Evolutionary conservation across 345 rosid species (phyloP).

Genomic region (Lenwebbia sp.): DNA sequence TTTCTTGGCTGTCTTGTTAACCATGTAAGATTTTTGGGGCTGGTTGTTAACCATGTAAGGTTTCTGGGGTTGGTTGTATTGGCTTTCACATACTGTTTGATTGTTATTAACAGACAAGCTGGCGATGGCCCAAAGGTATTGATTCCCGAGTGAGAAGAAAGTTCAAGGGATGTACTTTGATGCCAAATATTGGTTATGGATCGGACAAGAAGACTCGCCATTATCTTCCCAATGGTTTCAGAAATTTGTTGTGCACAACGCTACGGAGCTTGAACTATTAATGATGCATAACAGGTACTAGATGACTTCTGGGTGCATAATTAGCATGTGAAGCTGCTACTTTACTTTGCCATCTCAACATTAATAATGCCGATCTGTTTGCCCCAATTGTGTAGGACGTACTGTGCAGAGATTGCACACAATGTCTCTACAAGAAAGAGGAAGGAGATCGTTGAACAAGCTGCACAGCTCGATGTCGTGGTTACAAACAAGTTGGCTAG

Average conservation of each 20-base stretch:
- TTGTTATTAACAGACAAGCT: slow-evolving; percentile 25
- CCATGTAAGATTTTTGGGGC: not conserved
- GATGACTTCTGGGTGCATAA: not conserved
- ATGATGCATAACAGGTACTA: slow-evolving; percentile 91
- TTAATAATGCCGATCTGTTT: not conserved
- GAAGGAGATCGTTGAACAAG: slow-evolving; percentile 70
- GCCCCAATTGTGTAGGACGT: slow-evolving; percentile 26
- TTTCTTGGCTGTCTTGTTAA: not conserved
- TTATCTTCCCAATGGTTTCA: slow-evolving; percentile 74
- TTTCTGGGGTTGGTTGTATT: not conserved
- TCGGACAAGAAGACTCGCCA: slow-evolving; percentile 78
- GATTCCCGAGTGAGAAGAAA: slow-evolving; percentile 73
- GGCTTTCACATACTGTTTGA: not conserved
- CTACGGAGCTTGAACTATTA: slow-evolving; percentile 57
- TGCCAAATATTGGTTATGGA: slow-evolving; percentile 82
- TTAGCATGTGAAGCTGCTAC: not conserved
- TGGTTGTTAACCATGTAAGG: not conserved
- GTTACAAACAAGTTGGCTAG: slow-evolving; percentile 66
- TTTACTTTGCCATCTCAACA: not conserved
- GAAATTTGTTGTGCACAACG: slow-evolving; percentile 74
- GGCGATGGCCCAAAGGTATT: slow-evolving; percentile 91
- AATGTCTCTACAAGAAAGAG: slow-evolving; percentile 73
- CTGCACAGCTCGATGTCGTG: slow-evolving; percentile 71
- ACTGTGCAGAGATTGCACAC: slow-evolving; percentile 83
- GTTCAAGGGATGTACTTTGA: slow-evolving; percentile 71